Conservation (phyloP, 768 basidiomycete species). For the Termitomyces sp. region DNA sequence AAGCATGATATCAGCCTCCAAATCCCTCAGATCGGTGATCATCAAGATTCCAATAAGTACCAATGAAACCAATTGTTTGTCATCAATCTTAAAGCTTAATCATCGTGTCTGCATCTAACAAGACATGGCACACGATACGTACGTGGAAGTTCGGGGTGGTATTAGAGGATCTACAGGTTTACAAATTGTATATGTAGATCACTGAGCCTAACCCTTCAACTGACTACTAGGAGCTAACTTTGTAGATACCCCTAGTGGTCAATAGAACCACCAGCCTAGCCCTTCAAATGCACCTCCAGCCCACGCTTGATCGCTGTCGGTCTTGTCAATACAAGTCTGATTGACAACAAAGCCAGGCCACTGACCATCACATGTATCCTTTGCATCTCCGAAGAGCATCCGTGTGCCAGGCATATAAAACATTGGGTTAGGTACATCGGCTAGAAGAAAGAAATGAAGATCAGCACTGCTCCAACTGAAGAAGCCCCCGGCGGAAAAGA, state of each 20-base stretch:
- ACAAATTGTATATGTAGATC: not conserved
- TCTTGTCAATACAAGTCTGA: not conserved
- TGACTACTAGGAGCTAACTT: no score
- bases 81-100: no score
- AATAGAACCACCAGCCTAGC: not conserved
- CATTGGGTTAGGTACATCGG: conserved; percentile 91
- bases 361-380: conserved; percentile 83
- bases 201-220: no score
- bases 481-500: not conserved
- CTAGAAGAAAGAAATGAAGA: conserved; percentile 29
- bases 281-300: conserved; percentile 13
- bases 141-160: no score
- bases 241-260: no score
- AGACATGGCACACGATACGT: no score
- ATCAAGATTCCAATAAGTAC: no score
- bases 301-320: conserved; percentile 14
- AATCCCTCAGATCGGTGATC: no score
- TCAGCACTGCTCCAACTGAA: not conserved
- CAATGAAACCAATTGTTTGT: no score
- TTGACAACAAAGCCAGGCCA: not conserved
- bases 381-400: conserved; percentile 92
- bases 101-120: no score
- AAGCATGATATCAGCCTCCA: not conserved
- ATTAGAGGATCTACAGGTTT: no score
- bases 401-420: conserved; percentile 89